Conservation (phyloP, 306 rosid species). For the Inga leiocalycina region DNA sequence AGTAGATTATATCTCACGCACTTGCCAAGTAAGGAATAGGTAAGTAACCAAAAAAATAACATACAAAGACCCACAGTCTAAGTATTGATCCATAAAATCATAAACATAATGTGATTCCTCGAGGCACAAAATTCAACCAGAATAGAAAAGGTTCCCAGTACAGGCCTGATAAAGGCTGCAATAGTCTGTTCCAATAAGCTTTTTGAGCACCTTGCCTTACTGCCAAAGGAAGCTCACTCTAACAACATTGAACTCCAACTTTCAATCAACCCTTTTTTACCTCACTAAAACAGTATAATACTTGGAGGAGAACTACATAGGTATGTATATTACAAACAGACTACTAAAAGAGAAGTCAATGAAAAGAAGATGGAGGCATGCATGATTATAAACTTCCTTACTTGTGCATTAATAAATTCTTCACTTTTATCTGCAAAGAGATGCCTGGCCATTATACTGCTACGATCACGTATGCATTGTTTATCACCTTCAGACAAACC, state of each 20-base stretch:
- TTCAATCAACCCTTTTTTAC: neutral
- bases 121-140: neutral
- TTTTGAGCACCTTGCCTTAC: constrained; percentile 1
- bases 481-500: constrained; percentile 97
- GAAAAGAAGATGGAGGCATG: constrained; percentile 10
- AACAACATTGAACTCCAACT: constrained; percentile 25
- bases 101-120: neutral
- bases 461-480: constrained; percentile 91
- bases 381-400: constrained; percentile 36
- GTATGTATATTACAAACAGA: neutral
- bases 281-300: constrained; percentile 17
- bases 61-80: neutral
- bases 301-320: constrained; percentile 7
- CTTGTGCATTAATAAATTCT: constrained; percentile 92
- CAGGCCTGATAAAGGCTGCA: neutral
- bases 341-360: neutral
- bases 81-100: neutral
- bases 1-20: neutral
- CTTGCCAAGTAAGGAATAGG: neutral
- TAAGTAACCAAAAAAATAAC: neutral
- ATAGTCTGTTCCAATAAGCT: neutral
- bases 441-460: constrained; percentile 99
- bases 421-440: constrained; percentile 93
- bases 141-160: neutral
- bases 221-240: constrained; percentile 15